These are phyloP conservation scores for Lepidium aucheri DNA, from an alignment of 345 rosid species.

Conservation along the genomic window DNA sequence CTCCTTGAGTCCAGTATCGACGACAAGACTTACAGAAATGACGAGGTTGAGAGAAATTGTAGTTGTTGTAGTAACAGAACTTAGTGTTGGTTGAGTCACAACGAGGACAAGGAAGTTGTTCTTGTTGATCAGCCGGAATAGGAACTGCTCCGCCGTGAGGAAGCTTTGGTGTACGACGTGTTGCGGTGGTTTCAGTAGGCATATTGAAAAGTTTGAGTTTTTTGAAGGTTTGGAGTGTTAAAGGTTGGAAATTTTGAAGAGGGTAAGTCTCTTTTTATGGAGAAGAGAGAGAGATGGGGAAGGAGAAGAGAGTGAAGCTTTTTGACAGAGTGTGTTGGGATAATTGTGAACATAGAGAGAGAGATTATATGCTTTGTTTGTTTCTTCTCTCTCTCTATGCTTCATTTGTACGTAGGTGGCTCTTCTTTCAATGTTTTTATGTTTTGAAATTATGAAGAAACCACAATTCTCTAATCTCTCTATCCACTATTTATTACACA, in stretches of 20 bases:
- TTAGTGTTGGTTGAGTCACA: conserved; percentile 87
- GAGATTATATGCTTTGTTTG: conserved; percentile 1
- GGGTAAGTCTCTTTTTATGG: conserved; percentile 19
- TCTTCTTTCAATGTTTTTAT: conserved; percentile 16
- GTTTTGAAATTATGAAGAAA: background rate
- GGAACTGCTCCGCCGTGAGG: conserved; percentile 28
- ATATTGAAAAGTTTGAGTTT: conserved; percentile 16
- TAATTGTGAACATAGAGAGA: conserved; percentile 26
- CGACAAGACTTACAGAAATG: conserved; percentile 97
- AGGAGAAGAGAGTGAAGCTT: conserved; percentile 12
- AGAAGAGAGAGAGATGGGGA: conserved; percentile 1
- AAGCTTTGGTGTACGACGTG: conserved; percentile 23
- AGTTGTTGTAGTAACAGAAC: conserved; percentile 96
- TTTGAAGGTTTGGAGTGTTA: background rate
- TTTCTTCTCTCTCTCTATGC: background rate
- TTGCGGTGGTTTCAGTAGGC: conserved; percentile 44
- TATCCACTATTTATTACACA: background rate
- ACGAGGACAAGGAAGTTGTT: conserved; percentile 91
- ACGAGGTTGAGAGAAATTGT: conserved; percentile 97
- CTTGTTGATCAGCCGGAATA: conserved; percentile 50
- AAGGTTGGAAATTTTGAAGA: conserved; percentile 9
- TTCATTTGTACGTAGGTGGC: conserved; percentile 16
- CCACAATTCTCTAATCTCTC: background rate
- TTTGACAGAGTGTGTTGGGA: conserved; percentile 30
- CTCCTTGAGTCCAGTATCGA: conserved; percentile 97